Conservation (phyloP, 2,329 filamentous ascomycete species). For the Lachnellula willkommii region DNA sequence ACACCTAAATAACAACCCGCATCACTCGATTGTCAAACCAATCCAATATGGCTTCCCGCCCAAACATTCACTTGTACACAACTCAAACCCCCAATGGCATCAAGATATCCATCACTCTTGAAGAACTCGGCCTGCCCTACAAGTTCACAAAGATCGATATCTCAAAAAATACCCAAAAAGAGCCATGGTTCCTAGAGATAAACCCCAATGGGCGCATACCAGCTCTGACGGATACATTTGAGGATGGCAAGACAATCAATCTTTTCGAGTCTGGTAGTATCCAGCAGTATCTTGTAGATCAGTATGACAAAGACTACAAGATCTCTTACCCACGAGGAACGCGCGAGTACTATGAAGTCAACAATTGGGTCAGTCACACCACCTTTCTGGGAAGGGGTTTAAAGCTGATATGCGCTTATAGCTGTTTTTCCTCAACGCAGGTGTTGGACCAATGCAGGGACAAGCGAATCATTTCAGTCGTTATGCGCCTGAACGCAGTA, state of each 20-base stretch:
- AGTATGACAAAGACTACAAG: constrained; percentile 77
- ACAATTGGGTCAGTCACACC: constrained; percentile 62
- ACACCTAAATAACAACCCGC: constrained; percentile 16
- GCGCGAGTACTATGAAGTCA: constrained; percentile 72
- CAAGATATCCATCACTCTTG: constrained; percentile 80
- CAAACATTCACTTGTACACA: constrained; percentile 45
- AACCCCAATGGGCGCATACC: constrained; percentile 93
- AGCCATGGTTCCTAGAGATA: constrained; percentile 83
- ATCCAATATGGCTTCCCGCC: constrained; percentile 38
- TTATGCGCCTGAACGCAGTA: constrained; percentile 71
- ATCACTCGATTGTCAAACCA: constrained; percentile 20
- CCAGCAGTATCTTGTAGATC: constrained; percentile 75
- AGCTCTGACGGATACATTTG: constrained; percentile 73
- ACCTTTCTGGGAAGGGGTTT: background rate
- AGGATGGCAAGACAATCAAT: constrained; percentile 65
- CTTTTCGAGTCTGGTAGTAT: constrained; percentile 83
- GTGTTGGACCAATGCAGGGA: constrained; percentile 76
- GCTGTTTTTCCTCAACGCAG: constrained; percentile 71
- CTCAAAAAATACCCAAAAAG: constrained; percentile 70
- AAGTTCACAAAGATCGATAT: constrained; percentile 69
- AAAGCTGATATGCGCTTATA: constrained; percentile 10
- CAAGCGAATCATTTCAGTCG: constrained; percentile 80
- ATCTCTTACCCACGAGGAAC: constrained; percentile 70
- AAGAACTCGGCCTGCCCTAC: constrained; percentile 81
- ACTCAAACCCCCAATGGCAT: constrained; percentile 81